Evolutionary conservation across 495 filamentous ascomycete species (phyloP), one percentile per base, ranked within the genome.

Genomic region (Neurospora terricola): DNA sequence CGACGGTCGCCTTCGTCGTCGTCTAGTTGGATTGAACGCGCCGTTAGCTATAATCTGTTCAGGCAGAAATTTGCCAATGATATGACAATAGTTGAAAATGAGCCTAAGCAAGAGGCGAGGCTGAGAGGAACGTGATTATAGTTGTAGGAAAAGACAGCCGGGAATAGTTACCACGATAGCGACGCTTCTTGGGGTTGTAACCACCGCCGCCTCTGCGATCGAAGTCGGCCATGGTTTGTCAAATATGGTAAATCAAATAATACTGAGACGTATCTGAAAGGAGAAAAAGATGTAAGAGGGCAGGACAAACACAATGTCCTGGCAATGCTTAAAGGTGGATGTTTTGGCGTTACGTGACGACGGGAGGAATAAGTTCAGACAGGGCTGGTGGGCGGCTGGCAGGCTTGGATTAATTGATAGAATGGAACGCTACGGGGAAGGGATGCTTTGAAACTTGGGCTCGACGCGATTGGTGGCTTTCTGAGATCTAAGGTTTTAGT

Each of bases 1-100:
- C 92, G 90, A 75, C 92, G 90, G 76, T 88, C 86, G 70, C 94
- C 90, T 77, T 94, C 90, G 75, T 96, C 93, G 38, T 88, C 79
- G 14, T 79, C 74, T 80, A 43, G 40, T 16, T 42, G 27, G 11
- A 42, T 40, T 34, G 23, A 34, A 66, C 54, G 27, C 54, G 14
- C 23, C 3, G 54, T 66, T 34, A 66, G 27, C 6, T 66, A 66
- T 8, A 62, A 62, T 18, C 14, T 14, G 27, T 62, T 62, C 54
- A 34, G 2, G 10, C 10, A 27, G 21, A 21, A 21, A 1, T 8
- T 34, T 62, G 5, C 12, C 27, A 62, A 9, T 34, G 27, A 36
- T 18, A 30, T 18, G 7, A 66, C 5, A 4, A 66, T 34, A 18
- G 5, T 18, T 34, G 27, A 5, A 66, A 3, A 66, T 8, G 5